Base-by-base conservation (phyloP, 768 basidiomycete species). In the Suillus cothurnatus region DNA sequence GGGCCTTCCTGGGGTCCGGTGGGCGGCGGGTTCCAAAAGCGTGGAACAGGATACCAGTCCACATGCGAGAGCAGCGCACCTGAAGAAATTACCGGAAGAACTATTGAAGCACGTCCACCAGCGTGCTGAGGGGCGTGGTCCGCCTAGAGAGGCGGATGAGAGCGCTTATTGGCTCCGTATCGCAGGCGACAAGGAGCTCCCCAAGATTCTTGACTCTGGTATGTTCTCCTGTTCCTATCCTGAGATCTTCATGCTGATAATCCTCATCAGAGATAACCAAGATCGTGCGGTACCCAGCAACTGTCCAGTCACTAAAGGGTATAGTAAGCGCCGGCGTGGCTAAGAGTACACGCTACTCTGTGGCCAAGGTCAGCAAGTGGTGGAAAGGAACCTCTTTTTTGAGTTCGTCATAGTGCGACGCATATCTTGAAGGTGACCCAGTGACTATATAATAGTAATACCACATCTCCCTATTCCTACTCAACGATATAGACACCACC, bases 321-420 rank as follows among this genome's bases (percentile, higher is more conserved):
- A 73, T 98, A 57, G 85, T 91, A 23, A 94, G 89, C 64, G 92
- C 93, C 11, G 95, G 95, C 5, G 67, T 91, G 12, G 81, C 83
- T 57, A 95, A 95, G 83, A 93, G 92, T 73, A 64, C 88, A 6
- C 85, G 85, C 50, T 98, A 98, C 71, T 80, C 85, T 53, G 68
- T 82, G 31, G 86, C 89, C 55, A 98, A 98, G 80, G 80, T 96
- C 23, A 77, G 84, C 43, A 98, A 98, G 78, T 97, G 94, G 91
- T 92, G 92, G 86, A 76, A 74, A 61, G 77, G 80, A 23, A 63
- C 70, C 39, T 66, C 70, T 26, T 67, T 43, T 19, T 68, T 53
- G 49, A 62, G 64, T 62, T 60, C 64, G 58, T 64, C 56, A 39
- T 59, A 39, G 49, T 62, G 47, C 47, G 15, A 26, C 8, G 15